Evolutionary conservation across 768 basidiomycete species (phyloP).

Genomic region (Mycena galopus): DNA sequence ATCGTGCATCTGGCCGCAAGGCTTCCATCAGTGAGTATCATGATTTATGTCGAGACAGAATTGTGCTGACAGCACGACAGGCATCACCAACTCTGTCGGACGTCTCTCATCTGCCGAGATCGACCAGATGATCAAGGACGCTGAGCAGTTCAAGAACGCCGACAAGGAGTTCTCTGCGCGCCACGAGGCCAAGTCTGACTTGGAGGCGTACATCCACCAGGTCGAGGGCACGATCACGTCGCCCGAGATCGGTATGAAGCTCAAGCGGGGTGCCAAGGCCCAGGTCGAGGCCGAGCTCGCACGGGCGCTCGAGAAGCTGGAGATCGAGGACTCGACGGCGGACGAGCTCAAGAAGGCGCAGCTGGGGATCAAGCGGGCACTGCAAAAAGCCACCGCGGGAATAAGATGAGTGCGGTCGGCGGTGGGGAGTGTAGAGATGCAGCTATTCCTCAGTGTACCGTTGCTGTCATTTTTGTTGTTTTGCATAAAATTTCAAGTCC

Average conservation of each 20-base stretch:
- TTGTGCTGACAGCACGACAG: constrained; percentile 51
- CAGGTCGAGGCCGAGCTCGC: constrained; percentile 98
- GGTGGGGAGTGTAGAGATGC: constrained; percentile 33
- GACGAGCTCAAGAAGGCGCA: constrained; percentile 98
- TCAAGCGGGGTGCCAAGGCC: constrained; percentile 95
- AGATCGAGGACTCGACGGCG: constrained; percentile 93
- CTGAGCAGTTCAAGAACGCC: constrained; percentile 95
- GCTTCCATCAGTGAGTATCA: constrained; percentile 89
- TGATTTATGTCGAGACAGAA: neutral
- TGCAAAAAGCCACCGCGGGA: constrained; percentile 97
- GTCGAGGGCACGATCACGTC: constrained; percentile 97
- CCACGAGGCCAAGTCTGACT: constrained; percentile 98
- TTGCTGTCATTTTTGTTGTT: constrained; percentile 35
- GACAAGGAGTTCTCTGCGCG: constrained; percentile 98
- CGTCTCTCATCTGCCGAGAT: constrained; percentile 98
- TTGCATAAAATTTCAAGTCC: constrained; percentile 36
- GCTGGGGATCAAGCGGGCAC: constrained; percentile 93
- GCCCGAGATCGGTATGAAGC: constrained; percentile 97
- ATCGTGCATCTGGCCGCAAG: constrained; percentile 99
- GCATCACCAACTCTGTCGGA: constrained; percentile 99
- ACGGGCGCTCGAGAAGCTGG: constrained; percentile 97
- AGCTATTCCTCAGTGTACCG: constrained; percentile 32
- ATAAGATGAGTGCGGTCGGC: constrained; percentile 66
- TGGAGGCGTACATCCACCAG: constrained; percentile 97
- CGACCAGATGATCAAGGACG: constrained; percentile 99